phyloP scores from a whole-genome alignment of 371 early-diverging fungal genomes.

The Mortierella sp. region DNA sequence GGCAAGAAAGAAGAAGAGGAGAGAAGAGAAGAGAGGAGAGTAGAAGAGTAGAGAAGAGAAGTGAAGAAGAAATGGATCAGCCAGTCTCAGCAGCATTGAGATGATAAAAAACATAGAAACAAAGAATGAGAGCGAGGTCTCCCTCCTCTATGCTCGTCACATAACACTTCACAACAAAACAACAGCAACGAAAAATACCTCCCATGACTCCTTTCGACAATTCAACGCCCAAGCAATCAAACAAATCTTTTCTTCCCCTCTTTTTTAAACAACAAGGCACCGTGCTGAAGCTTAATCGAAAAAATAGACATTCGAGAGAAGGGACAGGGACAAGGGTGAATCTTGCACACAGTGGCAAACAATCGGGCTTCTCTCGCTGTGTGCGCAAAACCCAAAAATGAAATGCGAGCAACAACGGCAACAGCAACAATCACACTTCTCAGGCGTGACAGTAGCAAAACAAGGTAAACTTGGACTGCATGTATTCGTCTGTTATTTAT shows the following conservation, averaged over 20 bases:
- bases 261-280: neutral
- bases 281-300: neutral
- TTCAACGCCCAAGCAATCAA: neutral
- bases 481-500: no score
- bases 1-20: neutral
- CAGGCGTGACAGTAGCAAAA: neutral
- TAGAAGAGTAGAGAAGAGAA: neutral
- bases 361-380: no score
- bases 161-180: no score
- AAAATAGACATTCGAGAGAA: neutral
- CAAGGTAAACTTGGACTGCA: no score
- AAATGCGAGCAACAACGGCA: no score
- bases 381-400: no score
- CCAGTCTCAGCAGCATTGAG: no score
- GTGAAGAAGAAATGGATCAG: no score
- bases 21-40: neutral
- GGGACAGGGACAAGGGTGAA: neutral
- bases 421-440: neutral
- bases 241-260: neutral
- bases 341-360: no score
- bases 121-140: neutral
- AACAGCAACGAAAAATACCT: no score
- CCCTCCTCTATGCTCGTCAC: neutral
- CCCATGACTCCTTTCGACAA: no score
- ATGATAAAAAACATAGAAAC: no score